Conservation (phyloP, 2,329 filamentous ascomycete species). For the Onygena corvina region DNA sequence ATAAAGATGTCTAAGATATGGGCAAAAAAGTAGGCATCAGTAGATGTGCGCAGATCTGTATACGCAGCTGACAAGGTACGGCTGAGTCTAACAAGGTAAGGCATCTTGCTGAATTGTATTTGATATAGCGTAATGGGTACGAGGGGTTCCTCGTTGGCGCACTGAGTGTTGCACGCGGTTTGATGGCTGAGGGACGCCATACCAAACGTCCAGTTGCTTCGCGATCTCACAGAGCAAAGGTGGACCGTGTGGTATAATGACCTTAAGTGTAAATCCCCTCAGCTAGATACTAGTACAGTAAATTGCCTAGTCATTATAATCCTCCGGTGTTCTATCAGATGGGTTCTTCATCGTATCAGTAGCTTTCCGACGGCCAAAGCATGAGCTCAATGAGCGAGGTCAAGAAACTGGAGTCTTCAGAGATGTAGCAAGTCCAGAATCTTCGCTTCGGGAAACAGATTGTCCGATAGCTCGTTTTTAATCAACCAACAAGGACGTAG, state of each 20-base stretch:
- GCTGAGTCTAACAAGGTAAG: too few relatives aligned
- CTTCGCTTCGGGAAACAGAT: conserved; percentile 27
- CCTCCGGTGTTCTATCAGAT: conserved; percentile 2
- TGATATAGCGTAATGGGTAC: neutral
- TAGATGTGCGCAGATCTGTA: too few relatives aligned
- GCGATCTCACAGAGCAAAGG: conserved; percentile 34
- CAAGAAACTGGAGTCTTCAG: conserved; percentile 10
- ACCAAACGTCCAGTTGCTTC: conserved; percentile 35
- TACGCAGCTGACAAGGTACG: too few relatives aligned
- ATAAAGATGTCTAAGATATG: too few relatives aligned
- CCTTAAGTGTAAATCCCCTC: neutral
- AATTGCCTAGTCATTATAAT: conserved; percentile 16
- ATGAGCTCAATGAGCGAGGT: conserved; percentile 9
- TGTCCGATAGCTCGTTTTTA: conserved; percentile 24
- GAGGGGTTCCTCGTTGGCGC: conserved; percentile 23
- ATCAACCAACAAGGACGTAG: conserved; percentile 28
- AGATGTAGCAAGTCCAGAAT: conserved; percentile 16
- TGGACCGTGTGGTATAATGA: conserved; percentile 24
- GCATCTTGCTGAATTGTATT: neutral
- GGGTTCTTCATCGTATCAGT: too few relatives aligned
- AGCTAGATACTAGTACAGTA: neutral
- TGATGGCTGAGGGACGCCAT: conserved; percentile 32
- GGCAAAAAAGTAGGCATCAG: too few relatives aligned
- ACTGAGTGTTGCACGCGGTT: conserved; percentile 29
- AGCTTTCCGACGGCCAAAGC: too few relatives aligned